phyloP scores from a whole-genome alignment of 73 alveolate genomes.

The Stentor coeruleus region DNA sequence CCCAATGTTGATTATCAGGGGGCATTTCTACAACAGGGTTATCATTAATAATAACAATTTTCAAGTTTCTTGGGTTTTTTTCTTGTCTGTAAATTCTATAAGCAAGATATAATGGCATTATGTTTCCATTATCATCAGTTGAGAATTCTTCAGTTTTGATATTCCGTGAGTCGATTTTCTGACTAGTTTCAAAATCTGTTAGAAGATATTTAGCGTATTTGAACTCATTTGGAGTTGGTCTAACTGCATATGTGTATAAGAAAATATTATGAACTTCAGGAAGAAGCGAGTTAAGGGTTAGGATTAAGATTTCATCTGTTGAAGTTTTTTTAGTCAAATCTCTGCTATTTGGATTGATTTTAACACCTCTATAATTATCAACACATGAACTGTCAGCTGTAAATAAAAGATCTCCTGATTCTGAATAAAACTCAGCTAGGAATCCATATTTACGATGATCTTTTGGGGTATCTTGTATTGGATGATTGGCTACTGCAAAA shows the following conservation, averaged over 20 bases:
- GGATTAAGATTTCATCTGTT: neutral
- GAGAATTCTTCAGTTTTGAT: constrained; percentile 13
- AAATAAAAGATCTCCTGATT: neutral
- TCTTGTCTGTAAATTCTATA: neutral
- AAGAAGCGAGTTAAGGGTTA: neutral
- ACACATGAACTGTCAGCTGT: neutral
- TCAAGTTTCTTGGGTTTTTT: neutral
- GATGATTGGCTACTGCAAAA: constrained; percentile 45
- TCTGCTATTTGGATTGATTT: neutral
- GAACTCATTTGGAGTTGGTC: neutral
- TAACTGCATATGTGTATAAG: neutral
- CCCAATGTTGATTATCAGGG: neutral
- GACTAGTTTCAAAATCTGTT: neutral
- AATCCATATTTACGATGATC: constrained; percentile 2
- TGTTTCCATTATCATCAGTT: neutral
- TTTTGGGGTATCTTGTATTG: constrained; percentile 29
- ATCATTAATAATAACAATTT: neutral
- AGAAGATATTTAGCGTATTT: neutral
- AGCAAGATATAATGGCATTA: constrained; percentile 7
- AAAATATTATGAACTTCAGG: neutral
- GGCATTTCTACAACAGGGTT: neutral
- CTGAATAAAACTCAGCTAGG: neutral
- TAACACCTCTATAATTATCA: neutral
- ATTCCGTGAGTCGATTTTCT: neutral
- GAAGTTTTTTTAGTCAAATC: neutral